Evolutionary conservation across 1,284 basidiomycete species (phyloP), one percentile per base, ranked within the genome.

Genomic region (Phellopilus nigrolimitatus): DNA sequence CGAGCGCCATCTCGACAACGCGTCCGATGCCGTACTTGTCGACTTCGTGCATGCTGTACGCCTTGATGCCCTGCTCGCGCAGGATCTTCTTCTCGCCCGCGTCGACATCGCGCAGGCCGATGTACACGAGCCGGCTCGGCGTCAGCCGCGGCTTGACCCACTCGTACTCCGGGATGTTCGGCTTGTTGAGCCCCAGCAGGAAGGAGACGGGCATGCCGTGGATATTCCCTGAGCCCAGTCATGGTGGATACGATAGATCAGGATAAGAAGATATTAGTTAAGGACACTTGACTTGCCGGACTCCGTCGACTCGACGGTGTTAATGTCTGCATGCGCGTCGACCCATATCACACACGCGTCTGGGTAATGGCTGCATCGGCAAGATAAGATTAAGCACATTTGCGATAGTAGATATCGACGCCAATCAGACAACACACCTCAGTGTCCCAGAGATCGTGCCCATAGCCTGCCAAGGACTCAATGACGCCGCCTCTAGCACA

Each of bases 171-270:
- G 75, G 66, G 36, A 80, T 62, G 55, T 71, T 65, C 44, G 64
- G 39, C 30, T 38, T 66, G 37, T 74, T 79, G 53, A 93, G 71
- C 3, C 90, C 88, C 49, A 94, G 78, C 47, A 99, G 82, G 81
- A 99, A 99, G 15, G 95, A 91, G 43, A 98, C 80, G 33, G 95
- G 97, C 85, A 97, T 97, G 57, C 97, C 97, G 71, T 99, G 97
- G 56, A 99, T 84, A 71, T 99, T 98, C 40, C 95, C 84, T 84
- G 63, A 12, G 7, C 17, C n/a, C n/a, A n/a, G n/a, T 42, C 5
- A 42, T 13, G 15, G 44, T 41, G 34, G 48, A 55, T 42, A 39
- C 21, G 22, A 55, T 43, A 49, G 47, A 38, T n/a, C n/a, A 10
- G 21, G 33, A 31, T 15, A 25, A 31, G 38, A n/a, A 60, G 70